Evolutionary conservation across 2,329 filamentous ascomycete species (phyloP), one percentile per base, ranked within the genome.

Genomic region (Sarocladiaceae sp.): DNA sequence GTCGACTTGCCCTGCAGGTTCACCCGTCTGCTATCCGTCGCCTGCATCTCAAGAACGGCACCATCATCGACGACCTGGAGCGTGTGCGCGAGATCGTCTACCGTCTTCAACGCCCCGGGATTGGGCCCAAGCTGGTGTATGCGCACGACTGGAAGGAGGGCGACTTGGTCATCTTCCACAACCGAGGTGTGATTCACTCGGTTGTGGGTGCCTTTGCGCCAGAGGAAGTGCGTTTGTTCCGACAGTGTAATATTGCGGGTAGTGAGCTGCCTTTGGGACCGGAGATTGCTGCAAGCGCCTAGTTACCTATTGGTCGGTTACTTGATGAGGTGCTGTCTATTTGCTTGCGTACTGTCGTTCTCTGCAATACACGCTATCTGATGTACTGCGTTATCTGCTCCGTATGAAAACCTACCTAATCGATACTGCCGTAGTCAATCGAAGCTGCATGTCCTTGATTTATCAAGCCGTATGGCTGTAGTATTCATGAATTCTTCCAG

Each of bases 191-290:
- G 13, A 58, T 89, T 45, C 85, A 91, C 60, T 82, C 77, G 3
- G 85, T 90, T 2, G 84, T 87, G 0, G 85, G 85, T 1, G 81
- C 82, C 1, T 89, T 90, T 61, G 72, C 73, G 6, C 75, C 82
- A 40, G 76, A 84, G n/a, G 84, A 89, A 66, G 78, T 88, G 24
- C 66, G 85, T 34, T 59, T 90, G 48, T 89, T 90, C 58, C 68
- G 85, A 50, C 85, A 90, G 67, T 90, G 85, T 63, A 89, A 90
- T 59, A 70, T 89, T 60, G 84, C 85, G n/a, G 80, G 75, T 3
- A 83, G 74, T 47, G 63, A 73, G 49, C 59, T 74, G 29, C 78
- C 79, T 6, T 55, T 72, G 43, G 78, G 77, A 0, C 75, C 76
- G 3, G n/a, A 21, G n/a, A 24, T 29, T 11, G 4, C 23, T 29